Evolutionary conservation across 1,284 basidiomycete species (phyloP).

Genomic region (Papiliotrema fonsecae): DNA sequence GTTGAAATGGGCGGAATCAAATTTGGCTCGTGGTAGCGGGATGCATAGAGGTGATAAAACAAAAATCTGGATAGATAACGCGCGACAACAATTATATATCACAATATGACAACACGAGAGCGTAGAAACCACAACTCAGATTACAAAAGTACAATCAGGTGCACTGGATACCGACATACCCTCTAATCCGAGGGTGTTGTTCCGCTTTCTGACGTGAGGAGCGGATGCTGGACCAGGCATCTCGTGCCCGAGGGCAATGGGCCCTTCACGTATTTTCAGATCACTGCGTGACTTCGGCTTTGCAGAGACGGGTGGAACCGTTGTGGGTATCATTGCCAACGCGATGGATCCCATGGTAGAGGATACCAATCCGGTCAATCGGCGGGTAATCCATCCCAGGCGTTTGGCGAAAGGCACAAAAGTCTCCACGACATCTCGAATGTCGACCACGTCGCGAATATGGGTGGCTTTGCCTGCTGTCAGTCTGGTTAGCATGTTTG

Average conservation of each 20-base stretch:
- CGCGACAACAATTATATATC: not conserved
- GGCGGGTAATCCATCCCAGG: slow-evolving; percentile 30
- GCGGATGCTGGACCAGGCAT: not conserved
- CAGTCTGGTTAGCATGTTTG: not conserved
- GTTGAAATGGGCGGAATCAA: not conserved
- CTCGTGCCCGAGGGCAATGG: slow-evolving; percentile 1
- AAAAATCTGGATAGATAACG: not conserved
- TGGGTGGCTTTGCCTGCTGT: slow-evolving; percentile 38
- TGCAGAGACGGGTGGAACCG: no score
- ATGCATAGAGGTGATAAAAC: no score
- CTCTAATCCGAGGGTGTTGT: not conserved
- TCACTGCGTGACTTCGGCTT: no score
- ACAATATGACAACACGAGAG: not conserved
- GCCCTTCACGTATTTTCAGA: no score
- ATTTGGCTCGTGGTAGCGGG: no score
- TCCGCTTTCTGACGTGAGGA: not conserved
- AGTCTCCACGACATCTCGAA: slow-evolving; percentile 41
- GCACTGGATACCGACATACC: not conserved
- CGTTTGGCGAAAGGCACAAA: slow-evolving; percentile 45
- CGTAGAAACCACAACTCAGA: not conserved
- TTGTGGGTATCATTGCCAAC: slow-evolving; percentile 14
- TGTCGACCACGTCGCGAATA: slow-evolving; percentile 41
- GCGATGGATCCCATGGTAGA: slow-evolving; percentile 24
- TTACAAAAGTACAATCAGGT: not conserved
- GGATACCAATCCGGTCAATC: slow-evolving; percentile 28